Conservation (phyloP, 1,284 basidiomycete genomes). For the Puccinia hordei region DNA sequence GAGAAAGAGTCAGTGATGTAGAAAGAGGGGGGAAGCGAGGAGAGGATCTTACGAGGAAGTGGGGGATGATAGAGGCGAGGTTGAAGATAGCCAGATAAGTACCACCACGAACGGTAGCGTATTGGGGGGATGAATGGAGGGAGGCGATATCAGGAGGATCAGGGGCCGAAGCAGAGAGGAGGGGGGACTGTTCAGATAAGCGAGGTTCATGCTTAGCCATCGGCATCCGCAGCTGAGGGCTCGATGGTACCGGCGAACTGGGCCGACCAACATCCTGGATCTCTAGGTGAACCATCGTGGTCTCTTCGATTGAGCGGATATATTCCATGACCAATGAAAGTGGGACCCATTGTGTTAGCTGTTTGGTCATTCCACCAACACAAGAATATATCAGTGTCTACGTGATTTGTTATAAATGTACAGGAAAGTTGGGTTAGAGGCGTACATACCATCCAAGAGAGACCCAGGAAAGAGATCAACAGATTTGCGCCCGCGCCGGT, state of each 20-base stretch:
- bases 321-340: conserved; percentile 43
- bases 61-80: conserved; percentile 28
- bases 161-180: neutral
- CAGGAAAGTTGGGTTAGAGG: neutral
- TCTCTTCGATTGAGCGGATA: conserved; percentile 40
- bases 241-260: neutral
- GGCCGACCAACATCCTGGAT: neutral
- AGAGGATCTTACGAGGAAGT: conserved; percentile 34
- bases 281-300: neutral
- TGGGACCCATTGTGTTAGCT: conserved; percentile 47
- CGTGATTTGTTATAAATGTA: neutral
- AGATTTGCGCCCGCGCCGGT: conserved; percentile 14
- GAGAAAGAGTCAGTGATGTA: neutral
- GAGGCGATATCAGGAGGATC: neutral
- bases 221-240: neutral
- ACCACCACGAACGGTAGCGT: conserved; percentile 7
- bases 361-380: neutral
- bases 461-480: conserved; percentile 22
- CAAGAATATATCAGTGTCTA: too few species aligned
- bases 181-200: conserved; percentile 1
- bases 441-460: conserved; percentile 33
- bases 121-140: neutral
- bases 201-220: neutral
- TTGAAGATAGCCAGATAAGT: conserved; percentile 30
- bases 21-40: neutral